These are phyloP conservation scores for Macrotyloma uniflorum DNA, from an alignment of 306 rosid genomes.

Conservation along the genomic window DNA sequence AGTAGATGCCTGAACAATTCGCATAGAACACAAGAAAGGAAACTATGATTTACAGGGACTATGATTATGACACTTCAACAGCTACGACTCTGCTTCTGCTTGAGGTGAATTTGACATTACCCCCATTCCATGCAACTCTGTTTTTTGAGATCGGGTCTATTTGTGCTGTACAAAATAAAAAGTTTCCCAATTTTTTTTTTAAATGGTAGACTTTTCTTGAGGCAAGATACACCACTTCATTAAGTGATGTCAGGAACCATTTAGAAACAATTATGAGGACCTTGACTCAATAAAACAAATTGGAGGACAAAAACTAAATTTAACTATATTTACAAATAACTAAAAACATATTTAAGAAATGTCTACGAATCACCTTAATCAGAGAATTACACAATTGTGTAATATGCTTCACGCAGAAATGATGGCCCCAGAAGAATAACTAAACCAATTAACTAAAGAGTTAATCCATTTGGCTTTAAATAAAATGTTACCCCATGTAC, in stretches of 20 bases:
- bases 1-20: neutral
- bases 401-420: slow-evolving; percentile 11
- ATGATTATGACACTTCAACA: neutral
- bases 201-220: neutral
- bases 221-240: neutral
- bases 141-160: neutral
- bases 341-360: neutral
- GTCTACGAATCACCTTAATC: slow-evolving; percentile 12
- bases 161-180: neutral
- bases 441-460: neutral
- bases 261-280: neutral
- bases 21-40: neutral
- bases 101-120: neutral
- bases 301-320: neutral
- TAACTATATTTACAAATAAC: neutral
- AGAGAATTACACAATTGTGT: neutral
- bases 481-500: neutral
- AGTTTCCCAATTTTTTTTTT: neutral
- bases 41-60: neutral
- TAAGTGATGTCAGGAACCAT: neutral
- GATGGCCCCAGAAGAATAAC: neutral
- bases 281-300: neutral
- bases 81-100: neutral
- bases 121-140: neutral
- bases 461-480: slow-evolving; percentile 6